These are phyloP conservation scores for Trematosphaeria pertusa DNA, from an alignment of 2,329 filamentous ascomycete species.

Conservation along the genomic window DNA sequence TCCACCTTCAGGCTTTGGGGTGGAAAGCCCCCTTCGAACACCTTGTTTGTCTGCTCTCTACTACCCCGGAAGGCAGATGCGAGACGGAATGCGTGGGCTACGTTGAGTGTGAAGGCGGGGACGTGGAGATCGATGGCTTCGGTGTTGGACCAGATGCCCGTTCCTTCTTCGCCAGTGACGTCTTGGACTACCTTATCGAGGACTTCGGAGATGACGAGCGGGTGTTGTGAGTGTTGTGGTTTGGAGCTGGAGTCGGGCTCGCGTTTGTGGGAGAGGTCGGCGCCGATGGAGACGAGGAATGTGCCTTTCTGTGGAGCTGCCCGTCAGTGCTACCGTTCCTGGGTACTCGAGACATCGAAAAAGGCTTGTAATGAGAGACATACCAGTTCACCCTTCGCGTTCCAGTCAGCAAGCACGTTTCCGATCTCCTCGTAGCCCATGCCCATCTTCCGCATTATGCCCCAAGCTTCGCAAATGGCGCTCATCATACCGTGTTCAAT, in stretches of 20 bases:
- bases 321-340: no score
- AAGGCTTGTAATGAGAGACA: slow-evolving; percentile 8
- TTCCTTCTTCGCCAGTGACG: slow-evolving; percentile 70
- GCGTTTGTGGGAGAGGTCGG: slow-evolving; percentile 64
- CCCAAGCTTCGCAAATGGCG: slow-evolving; percentile 69
- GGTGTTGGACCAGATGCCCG: slow-evolving; percentile 69
- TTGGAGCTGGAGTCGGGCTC: slow-evolving; percentile 41
- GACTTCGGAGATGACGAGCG: slow-evolving; percentile 65
- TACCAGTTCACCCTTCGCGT: slow-evolving; percentile 63
- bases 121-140: slow-evolving; percentile 69
- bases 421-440: slow-evolving; percentile 68
- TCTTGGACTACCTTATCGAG: slow-evolving; percentile 77
- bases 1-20: slow-evolving; percentile 42
- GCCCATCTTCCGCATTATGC: slow-evolving; percentile 65
- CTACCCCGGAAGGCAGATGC: slow-evolving; percentile 68
- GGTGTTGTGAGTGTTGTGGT: slow-evolving; percentile 26
- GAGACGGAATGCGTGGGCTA: slow-evolving; percentile 68
- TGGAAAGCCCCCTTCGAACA: slow-evolving; percentile 51
- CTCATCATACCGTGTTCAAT: slow-evolving; percentile 77
- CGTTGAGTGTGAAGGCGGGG: slow-evolving; percentile 68
- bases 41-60: slow-evolving; percentile 60
- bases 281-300: slow-evolving; percentile 69
- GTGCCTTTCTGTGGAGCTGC: slow-evolving; percentile 54
- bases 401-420: slow-evolving; percentile 67
- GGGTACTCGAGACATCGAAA: no score